Conservation (phyloP, 2,329 filamentous ascomycete genomes). For the Xenosphaeropsis pyriputrescens region DNA sequence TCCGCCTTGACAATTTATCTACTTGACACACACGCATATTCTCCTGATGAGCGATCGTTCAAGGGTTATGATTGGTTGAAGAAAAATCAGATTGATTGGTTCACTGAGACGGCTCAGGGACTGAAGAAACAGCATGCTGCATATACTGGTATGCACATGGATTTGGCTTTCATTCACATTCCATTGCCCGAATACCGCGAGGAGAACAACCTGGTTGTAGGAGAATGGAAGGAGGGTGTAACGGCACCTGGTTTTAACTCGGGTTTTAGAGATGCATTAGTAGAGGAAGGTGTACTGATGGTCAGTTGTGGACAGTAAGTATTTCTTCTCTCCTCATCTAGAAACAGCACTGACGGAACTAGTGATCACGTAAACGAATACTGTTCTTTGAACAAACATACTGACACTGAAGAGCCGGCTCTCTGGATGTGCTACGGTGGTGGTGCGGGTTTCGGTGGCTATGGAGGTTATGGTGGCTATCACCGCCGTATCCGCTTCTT, state of each 20-base stretch:
- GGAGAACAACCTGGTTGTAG: constrained; percentile 42
- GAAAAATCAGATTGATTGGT: constrained; percentile 88
- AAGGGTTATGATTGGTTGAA: constrained; percentile 98
- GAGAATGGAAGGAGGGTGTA: constrained; percentile 66
- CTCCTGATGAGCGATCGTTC: constrained; percentile 75
- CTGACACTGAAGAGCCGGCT: constrained; percentile 32
- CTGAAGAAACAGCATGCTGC: constrained; percentile 66
- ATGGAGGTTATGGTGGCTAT: constrained; percentile 80
- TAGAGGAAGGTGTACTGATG: constrained; percentile 72
- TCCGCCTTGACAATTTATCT: constrained; percentile 91
- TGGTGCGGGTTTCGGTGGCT: constrained; percentile 83
- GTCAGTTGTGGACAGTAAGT: constrained; percentile 84
- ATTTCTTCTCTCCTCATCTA: neutral
- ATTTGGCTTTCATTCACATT: constrained; percentile 95
- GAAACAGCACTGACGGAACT: neutral
- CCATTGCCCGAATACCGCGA: constrained; percentile 79
- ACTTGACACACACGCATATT: constrained; percentile 84
- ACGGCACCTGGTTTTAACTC: constrained; percentile 85
- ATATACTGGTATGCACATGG: constrained; percentile 86
- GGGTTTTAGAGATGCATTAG: constrained; percentile 79
- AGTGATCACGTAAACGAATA: constrained; percentile 96
- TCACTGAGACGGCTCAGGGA: constrained; percentile 59
- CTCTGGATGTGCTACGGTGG: constrained; percentile 99
- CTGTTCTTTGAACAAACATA: constrained; percentile 49
- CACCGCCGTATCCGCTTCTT: constrained; percentile 76